Base-by-base conservation (phyloP, 73 alveolate genomes). In the Blepharisma stoltei region DNA sequence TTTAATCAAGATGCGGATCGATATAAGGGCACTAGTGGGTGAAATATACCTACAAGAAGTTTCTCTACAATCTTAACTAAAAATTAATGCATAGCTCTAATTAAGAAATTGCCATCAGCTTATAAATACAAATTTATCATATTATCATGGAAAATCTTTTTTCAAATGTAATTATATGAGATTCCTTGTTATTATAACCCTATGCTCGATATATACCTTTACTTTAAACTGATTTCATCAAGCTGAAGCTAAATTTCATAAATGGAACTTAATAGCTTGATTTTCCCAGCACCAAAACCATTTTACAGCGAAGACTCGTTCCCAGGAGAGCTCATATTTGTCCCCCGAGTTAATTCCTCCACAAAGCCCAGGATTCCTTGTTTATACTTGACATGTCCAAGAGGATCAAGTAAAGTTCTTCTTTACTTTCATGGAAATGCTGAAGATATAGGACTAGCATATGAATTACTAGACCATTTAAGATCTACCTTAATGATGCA, bases 381-480 rank as follows among this genome's bases (percentile, higher is more conserved):
- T 86, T 80, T 77, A 46, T 90, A 54, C 81, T 60, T 82, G 48
- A 83, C 77, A 69, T 54, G 54, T 53, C 86, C 71, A 80, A 70
- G 70, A 78, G 92, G 87, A 67, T 83, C 80, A 7, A 81, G 80
- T 38, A 90, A 90, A 80, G 9, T 88, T 6, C 84, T 90, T 21
- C 54, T 94, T 27, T 93, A 93, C 80, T 94, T 94, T 67, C 99
- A 94, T 83, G 97, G 99, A 4, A 94, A 94, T 80, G 99, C 97
- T 6, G 99, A 94, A 78, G 99, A 94, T 83, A 83, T 94, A 60
- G 96, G 96, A 48, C 79, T 86, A 20, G 94, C 97, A 14, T 86
- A 85, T 75, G 94, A 85, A 44, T 81, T 95, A 78, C 85, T 92
- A 45, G 85, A 81, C 71, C 82, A 85, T 25, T 49, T 93, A 25